Evolutionary conservation across 208 protist species (phyloP).

Genomic region (Strigomonas oncopelti): DNA sequence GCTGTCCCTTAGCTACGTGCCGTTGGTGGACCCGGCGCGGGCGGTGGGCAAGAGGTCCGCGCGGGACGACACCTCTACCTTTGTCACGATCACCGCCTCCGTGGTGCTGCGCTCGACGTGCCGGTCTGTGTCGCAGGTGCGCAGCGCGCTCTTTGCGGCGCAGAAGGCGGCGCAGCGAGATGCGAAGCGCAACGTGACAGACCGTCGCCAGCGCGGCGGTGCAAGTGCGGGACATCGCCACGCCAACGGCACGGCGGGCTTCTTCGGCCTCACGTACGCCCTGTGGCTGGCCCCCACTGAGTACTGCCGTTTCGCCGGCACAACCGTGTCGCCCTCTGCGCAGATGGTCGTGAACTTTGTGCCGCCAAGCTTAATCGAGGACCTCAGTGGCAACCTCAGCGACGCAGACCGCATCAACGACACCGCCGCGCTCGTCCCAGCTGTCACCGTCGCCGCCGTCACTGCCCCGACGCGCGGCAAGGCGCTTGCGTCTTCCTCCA

Average conservation of each 20-base stretch:
- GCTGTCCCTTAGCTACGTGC: neutral
- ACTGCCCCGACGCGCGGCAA: too few species aligned
- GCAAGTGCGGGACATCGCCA: too few species aligned
- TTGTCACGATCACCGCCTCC: neutral
- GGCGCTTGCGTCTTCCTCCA: neutral
- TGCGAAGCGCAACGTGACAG: neutral
- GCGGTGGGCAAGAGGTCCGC: neutral
- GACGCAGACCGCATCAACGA: too few species aligned
- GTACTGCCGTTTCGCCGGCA: neutral
- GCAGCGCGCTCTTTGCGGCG: neutral
- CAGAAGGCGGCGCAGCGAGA: neutral
- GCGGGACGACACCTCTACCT: neutral
- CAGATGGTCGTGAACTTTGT: neutral
- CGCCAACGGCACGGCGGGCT: neutral
- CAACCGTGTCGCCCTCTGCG: neutral
- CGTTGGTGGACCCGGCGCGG: neutral
- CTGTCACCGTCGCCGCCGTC: too few species aligned
- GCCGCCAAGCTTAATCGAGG: neutral
- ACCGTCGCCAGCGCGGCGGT: neutral
- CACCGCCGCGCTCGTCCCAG: neutral
- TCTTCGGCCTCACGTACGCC: neutral
- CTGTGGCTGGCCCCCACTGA: neutral
- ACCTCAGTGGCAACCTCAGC: neutral
- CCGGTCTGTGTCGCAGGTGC: neutral
- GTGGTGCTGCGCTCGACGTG: neutral